Percentiles rank a stretch among this genome's conserved stretches.
Evolutionary conservation across 345 rosid species (phyloP).

Genomic region (Excoecaria agallocha): DNA sequence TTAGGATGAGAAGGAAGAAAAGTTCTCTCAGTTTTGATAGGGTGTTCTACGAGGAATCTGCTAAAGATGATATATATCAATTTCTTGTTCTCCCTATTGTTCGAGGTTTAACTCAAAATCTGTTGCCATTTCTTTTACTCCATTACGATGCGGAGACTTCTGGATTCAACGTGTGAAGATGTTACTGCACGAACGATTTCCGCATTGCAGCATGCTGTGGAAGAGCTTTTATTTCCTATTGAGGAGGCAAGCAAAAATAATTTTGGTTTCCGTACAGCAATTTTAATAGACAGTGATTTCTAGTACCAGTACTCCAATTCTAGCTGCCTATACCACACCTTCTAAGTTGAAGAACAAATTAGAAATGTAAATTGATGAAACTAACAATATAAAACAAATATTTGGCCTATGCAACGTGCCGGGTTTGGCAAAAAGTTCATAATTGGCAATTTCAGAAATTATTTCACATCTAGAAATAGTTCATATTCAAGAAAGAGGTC

Average conservation of each 20-base stretch:
- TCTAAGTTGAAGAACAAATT: too few species aligned
- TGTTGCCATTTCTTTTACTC: background rate
- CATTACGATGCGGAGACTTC: background rate
- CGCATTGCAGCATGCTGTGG: conserved; percentile 48
- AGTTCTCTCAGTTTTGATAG: conserved; percentile 58
- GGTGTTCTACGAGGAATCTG: conserved; percentile 57
- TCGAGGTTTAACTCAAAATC: too few species aligned
- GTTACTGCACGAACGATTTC: conserved; percentile 39
- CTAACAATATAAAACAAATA: too few species aligned
- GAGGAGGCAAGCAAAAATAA: conserved; percentile 48
- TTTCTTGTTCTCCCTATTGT: conserved; percentile 61
- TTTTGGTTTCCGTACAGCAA: too few species aligned
- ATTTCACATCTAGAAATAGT: background rate
- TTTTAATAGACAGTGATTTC: background rate
- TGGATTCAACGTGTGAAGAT: conserved; percentile 44
- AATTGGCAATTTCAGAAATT: background rate
- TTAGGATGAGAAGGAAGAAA: conserved; percentile 77
- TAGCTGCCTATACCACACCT: too few species aligned
- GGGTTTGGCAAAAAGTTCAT: too few species aligned
- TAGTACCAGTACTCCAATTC: background rate
- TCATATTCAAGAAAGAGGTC: background rate
- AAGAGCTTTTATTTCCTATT: conserved; percentile 42
- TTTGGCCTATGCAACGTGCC: background rate
- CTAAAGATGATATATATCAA: conserved; percentile 57
- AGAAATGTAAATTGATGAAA: too few species aligned